A percentile compares a stretch with the other conserved stretches of the same genome.
phyloP scores from a whole-genome alignment of 1,284 basidiomycete genomes.

The Coniferiporia sulphurascens region DNA sequence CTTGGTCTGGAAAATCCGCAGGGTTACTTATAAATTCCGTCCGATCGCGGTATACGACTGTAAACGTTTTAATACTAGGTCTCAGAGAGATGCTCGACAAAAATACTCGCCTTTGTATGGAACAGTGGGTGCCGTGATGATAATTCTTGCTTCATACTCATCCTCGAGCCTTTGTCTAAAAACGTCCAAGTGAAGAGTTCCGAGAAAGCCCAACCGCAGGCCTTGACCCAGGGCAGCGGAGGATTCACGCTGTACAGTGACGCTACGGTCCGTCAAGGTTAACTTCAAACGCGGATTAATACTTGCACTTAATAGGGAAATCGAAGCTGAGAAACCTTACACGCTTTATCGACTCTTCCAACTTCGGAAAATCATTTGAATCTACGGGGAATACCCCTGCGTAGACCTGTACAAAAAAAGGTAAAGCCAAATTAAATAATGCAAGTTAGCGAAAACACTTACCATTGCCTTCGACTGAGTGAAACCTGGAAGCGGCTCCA shows the following conservation, averaged over 20 bases:
- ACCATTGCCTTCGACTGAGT: conserved; percentile 94
- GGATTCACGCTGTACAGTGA: conserved; percentile 89
- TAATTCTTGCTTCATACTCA: conserved; percentile 88
- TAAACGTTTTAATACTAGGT: conserved; percentile 5
- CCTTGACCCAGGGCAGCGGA: conserved; percentile 95
- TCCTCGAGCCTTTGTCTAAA: conserved; percentile 95
- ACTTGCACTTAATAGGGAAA: conserved; percentile 12
- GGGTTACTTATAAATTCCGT: conserved; percentile 82
- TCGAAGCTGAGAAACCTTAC: conserved; percentile 40
- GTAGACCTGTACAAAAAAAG: conserved; percentile 60
- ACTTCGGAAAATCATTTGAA: conserved; percentile 84
- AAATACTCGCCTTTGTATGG: conserved; percentile 73
- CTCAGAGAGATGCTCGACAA: not conserved
- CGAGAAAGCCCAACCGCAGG: conserved; percentile 91
- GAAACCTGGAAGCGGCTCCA: conserved; percentile 89
- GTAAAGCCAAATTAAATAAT: not conserved
- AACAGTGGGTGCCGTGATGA: conserved; percentile 90
- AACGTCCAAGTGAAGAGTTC: conserved; percentile 96
- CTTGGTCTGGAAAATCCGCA: conserved; percentile 83
- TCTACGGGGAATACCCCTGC: conserved; percentile 96
- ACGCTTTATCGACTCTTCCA: conserved; percentile 93
- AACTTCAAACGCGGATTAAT: conserved; percentile 43
- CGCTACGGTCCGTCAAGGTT: conserved; percentile 83
- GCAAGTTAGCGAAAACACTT: conserved; percentile 2
- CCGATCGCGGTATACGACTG: conserved; percentile 73